phyloP scores from a whole-genome alignment of 768 basidiomycete species.

The Coprinellus aureogranulatus region DNA sequence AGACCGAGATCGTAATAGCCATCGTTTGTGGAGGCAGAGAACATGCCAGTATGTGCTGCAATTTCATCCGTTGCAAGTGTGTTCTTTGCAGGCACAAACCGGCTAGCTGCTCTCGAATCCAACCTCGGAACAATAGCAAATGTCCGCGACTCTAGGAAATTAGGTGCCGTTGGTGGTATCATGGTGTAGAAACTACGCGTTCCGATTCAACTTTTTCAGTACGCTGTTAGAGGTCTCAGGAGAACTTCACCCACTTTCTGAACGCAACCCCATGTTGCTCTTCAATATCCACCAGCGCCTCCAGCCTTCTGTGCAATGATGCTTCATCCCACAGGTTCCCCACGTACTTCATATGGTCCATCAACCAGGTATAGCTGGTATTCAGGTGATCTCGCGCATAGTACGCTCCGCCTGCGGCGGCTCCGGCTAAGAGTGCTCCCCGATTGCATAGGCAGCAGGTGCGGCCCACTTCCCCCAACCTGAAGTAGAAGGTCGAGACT shows the following conservation, averaged over 20 bases:
- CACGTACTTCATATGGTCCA: conserved; percentile 89
- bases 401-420: conserved; percentile 82
- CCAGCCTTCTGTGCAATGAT: conserved; percentile 57
- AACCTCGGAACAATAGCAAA: conserved; percentile 75
- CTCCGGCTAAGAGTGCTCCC: conserved; percentile 78
- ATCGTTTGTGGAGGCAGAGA: conserved; percentile 75
- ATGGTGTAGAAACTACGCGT: conserved; percentile 70
- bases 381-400: conserved; percentile 75
- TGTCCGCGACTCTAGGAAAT: conserved; percentile 55
- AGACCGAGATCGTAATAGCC: conserved; percentile 88
- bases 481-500: conserved; percentile 17
- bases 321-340: conserved; percentile 81
- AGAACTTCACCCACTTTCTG: conserved; percentile 53
- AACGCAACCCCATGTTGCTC: conserved; percentile 65
- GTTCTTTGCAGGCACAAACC: conserved; percentile 68
- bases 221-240: background rate
- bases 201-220: background rate
- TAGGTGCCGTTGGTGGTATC: conserved; percentile 67
- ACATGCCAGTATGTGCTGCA: conserved; percentile 88
- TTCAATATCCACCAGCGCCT: conserved; percentile 59
- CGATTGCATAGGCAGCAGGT: conserved; percentile 65
- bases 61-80: conserved; percentile 71
- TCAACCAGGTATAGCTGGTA: conserved; percentile 69
- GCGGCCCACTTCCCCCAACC: conserved; percentile 63
- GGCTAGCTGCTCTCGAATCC: conserved; percentile 41